Conservation (phyloP, 306 rosid genomes). For the Cucurbita maxima region DNA sequence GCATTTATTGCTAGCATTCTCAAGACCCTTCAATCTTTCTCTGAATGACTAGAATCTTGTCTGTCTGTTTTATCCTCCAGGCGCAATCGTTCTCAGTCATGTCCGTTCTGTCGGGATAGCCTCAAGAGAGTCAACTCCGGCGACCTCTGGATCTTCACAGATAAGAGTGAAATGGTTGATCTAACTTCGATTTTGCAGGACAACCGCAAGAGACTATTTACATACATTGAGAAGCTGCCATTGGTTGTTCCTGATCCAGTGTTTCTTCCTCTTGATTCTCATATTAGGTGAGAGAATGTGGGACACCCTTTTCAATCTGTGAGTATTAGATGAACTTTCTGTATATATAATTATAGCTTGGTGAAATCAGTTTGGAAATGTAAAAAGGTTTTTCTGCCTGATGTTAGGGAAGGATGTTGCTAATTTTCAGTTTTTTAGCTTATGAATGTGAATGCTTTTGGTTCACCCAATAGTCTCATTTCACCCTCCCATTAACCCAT, state of each 20-base stretch:
- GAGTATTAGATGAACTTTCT: background rate
- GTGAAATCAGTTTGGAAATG: background rate
- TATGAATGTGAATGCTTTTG: background rate
- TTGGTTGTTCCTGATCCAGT: conserved; percentile 44
- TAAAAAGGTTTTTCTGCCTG: background rate
- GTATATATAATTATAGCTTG: background rate
- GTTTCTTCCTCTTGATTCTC: conserved; percentile 40
- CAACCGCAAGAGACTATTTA: conserved; percentile 51
- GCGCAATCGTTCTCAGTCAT: conserved; percentile 61
- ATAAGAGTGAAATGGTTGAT: conserved; percentile 41
- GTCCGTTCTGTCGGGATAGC: conserved; percentile 88
- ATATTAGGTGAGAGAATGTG: conserved; percentile 25
- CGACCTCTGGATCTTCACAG: conserved; percentile 80
- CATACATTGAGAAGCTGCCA: conserved; percentile 64
- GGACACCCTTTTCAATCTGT: conserved; percentile 1
- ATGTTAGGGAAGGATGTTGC: background rate
- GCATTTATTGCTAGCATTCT: background rate
- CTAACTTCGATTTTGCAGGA: conserved; percentile 42
- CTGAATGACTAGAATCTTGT: background rate
- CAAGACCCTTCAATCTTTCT: background rate
- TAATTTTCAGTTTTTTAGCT: background rate
- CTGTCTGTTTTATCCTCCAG: conserved; percentile 21
- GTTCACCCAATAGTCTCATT: background rate
- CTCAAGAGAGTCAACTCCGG: conserved; percentile 54
- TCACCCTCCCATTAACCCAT: background rate